These are phyloP conservation scores for Aristolochia californica DNA, from an alignment of 164 flowering plant genomes.

Conservation along the genomic window DNA sequence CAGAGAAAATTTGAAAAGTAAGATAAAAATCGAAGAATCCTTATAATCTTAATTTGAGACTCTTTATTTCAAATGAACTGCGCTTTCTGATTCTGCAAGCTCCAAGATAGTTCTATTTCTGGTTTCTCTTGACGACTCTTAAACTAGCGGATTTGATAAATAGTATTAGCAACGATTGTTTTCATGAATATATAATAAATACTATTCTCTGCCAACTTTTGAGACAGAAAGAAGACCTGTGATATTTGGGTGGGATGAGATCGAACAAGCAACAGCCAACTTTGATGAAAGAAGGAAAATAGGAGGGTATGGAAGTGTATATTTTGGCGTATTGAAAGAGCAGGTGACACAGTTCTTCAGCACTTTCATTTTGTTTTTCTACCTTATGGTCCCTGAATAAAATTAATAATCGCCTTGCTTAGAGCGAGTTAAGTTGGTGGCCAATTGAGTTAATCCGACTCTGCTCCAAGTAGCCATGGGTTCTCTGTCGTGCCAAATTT, in stretches of 20 bases:
- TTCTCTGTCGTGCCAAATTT: too few species aligned
- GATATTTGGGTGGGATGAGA: conserved; percentile 30
- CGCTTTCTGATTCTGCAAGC: too few species aligned
- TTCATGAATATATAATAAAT: conserved; percentile 17
- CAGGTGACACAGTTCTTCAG: conserved; percentile 20
- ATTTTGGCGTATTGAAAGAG: conserved; percentile 36
- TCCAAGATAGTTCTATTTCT: too few species aligned
- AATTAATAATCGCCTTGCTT: too few species aligned
- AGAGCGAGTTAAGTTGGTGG: too few species aligned
- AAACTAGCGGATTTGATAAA: background rate
- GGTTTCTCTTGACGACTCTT: background rate
- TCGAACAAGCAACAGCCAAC: conserved; percentile 40
- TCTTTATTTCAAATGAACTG: too few species aligned
- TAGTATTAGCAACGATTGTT: too few species aligned
- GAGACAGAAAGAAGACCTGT: conserved; percentile 53
- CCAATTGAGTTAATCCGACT: too few species aligned
- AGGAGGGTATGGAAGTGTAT: conserved; percentile 62
- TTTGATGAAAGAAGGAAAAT: conserved; percentile 43
- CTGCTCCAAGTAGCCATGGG: too few species aligned
- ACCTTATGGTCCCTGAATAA: background rate
- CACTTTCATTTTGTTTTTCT: background rate
- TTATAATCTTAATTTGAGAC: too few species aligned
- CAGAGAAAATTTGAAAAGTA: conserved; percentile 34
- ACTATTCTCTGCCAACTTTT: conserved; percentile 18
- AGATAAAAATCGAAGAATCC: background rate